Base-by-base conservation (phyloP, 192 early-diverging fungal species). In the Coemansia sp. region DNA sequence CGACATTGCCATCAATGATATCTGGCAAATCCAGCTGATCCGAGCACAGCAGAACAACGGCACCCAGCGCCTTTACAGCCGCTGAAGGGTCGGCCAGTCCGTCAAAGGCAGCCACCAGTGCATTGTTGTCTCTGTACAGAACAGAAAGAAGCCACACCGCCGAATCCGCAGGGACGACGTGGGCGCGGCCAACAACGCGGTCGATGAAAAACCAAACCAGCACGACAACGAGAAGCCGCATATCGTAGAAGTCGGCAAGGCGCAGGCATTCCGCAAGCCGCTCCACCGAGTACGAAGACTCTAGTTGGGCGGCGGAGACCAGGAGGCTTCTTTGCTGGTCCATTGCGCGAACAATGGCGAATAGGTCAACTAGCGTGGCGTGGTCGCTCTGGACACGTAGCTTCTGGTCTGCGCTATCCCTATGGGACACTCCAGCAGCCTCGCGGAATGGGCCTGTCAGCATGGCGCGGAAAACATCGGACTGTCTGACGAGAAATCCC, bases 401-500 rank as follows among this genome's bases (percentile, higher is more conserved):
- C 7, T 13, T 61, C 17, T 19, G 45, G 45, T 33, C 33, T 3
- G n/a, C 19, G 46, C 67, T 45, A 17, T 19, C n/a, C 15, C 17
- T 15, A 41, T 23, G 36, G 0, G 43, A 38, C 13, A 25, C 29
- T 29, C 29, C 57, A 7, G 57, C 54, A 19, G 72, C 62, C 67
- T 81, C 78, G 0, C 59, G 53, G 49, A 81, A 81, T 4, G 15
- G 32, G 29, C 78, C 73, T 0, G 53, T 55, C 14, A 81, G 67
- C 73, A 81, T 74, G 8, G 64, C 67, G 10, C 38, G 34, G 32
- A 81, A 72, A 13, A 81, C 73, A 6, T 62, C 42, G 13, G 78
- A 81, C 38, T 69, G 62, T 0, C 15, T 34, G 9, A 41, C 45
- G 13, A 81, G 40, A 19, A 81, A 60, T 7, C 25, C 35, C 33